phyloP scores from a whole-genome alignment of 345 rosid species.

The Populus deltoides region DNA sequence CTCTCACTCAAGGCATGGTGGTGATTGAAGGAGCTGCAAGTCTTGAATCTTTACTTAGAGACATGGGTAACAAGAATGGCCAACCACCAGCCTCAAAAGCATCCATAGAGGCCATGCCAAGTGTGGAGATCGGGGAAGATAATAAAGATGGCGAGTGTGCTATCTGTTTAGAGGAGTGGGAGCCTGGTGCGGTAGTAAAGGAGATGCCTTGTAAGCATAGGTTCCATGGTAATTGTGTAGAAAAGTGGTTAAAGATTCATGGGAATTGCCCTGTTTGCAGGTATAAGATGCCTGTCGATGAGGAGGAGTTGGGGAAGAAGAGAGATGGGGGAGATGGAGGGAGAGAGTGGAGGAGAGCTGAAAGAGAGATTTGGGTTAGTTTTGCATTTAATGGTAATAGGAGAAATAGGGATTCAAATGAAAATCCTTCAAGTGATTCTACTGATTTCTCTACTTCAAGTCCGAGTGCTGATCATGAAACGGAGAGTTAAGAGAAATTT shows the following conservation, averaged over 20 bases:
- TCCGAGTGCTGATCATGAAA: slow-evolving; percentile 20
- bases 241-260: slow-evolving; percentile 70
- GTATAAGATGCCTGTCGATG: slow-evolving; percentile 72
- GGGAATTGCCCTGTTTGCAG: slow-evolving; percentile 89
- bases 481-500: slow-evolving; percentile 11
- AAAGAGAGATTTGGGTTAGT: slow-evolving; percentile 57
- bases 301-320: slow-evolving; percentile 31
- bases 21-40: slow-evolving; percentile 48
- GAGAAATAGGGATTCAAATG: slow-evolving; percentile 28
- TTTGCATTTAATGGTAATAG: slow-evolving; percentile 42
- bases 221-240: slow-evolving; percentile 71
- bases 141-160: slow-evolving; percentile 50
- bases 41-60: slow-evolving; percentile 45
- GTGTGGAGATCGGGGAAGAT: slow-evolving; percentile 38
- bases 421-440: slow-evolving; percentile 19
- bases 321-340: slow-evolving; percentile 23
- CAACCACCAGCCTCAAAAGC: slow-evolving; percentile 78
- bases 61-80: slow-evolving; percentile 37
- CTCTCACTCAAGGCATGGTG: slow-evolving; percentile 62
- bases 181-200: slow-evolving; percentile 39
- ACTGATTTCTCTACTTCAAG: slow-evolving; percentile 16
- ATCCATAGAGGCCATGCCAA: slow-evolving; percentile 60
- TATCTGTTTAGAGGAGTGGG: slow-evolving; percentile 65
- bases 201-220: slow-evolving; percentile 83
- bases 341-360: slow-evolving; percentile 29